phyloP scores from a whole-genome alignment of 1,139 yeast genomes.

The Petasospora rhodanensis region DNA sequence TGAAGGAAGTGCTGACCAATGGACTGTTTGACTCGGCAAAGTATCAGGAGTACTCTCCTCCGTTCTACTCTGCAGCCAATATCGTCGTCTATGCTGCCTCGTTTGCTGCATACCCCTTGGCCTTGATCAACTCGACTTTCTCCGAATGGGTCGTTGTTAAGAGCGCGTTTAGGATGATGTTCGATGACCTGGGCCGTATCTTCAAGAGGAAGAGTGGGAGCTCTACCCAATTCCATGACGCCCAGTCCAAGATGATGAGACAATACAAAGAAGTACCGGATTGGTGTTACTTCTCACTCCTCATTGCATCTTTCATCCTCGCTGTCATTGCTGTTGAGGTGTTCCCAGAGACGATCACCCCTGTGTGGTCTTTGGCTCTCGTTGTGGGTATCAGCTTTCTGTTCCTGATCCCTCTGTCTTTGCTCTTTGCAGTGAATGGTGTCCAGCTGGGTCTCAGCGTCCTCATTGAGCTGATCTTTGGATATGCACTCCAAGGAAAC shows the following conservation, averaged over 20 bases:
- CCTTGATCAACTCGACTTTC: conserved; percentile 41
- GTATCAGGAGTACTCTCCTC: conserved; percentile 47
- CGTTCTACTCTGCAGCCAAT: conserved; percentile 56
- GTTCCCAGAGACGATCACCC: conserved; percentile 40
- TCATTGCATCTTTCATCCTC: conserved; percentile 43
- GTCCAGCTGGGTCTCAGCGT: conserved; percentile 51
- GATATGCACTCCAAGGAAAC: conserved; percentile 61
- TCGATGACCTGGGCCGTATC: conserved; percentile 24
- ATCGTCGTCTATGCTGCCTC: conserved; percentile 52
- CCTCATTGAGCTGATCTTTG: conserved; percentile 55
- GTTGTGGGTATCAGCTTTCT: conserved; percentile 49
- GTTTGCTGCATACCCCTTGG: conserved; percentile 55
- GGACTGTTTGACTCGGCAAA: conserved; percentile 35
- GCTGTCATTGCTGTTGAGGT: conserved; percentile 44
- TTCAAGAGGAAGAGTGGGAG: no score
- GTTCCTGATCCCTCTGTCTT: conserved; percentile 48
- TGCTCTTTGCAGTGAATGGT: conserved; percentile 51
- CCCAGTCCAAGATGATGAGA: conserved; percentile 53
- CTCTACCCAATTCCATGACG: conserved; percentile 45
- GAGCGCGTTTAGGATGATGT: conserved; percentile 22
- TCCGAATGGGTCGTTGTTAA: conserved; percentile 26
- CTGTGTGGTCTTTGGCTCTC: conserved; percentile 52
- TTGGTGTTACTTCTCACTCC: conserved; percentile 48
- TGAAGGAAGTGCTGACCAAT: conserved; percentile 17
- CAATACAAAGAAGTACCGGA: conserved; percentile 60